Base-by-base conservation (phyloP, 2,329 filamentous ascomycete genomes). In the Aspergillus fischeri region DNA sequence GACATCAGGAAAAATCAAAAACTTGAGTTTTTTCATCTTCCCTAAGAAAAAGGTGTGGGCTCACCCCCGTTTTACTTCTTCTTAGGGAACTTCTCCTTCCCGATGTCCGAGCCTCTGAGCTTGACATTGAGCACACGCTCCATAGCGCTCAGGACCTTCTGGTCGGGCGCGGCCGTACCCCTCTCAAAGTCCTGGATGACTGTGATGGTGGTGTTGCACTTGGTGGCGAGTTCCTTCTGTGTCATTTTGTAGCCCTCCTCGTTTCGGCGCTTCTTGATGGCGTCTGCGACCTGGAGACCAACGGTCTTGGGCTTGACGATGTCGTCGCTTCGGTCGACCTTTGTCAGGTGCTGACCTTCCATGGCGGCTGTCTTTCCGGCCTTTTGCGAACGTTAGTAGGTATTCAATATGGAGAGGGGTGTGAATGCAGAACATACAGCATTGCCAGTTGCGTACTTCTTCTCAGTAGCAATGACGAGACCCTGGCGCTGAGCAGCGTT, bases 281-380 rank as follows among this genome's bases (percentile, higher is more conserved):
- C 90, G 65, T 90, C 86, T 69, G 90, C 91, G 63, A 97, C 91
- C 56, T 84, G 82, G 70, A 83, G 82, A 73, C 92, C 91, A 58
- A 97, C 82, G 49, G 91, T 95, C 81, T 96, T 96, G 72, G 92
- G 92, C 81, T 96, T 96, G 78, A 97, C 88, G 79, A 97, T 96
- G 75, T 97, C 94, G 81, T 97, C 92, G 74, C 87, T 88, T 67
- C 93, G 92, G 83, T 97, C 94, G 76, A 99, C 92, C 82, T 97
- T 97, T 66, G 94, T 97, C 64, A 97, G 83, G 73, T 91, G 92
- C 80, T 99, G 94, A 67, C 94, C 94, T 79, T 97, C 93, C 65
- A 81, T 69, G 54, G 73, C 82, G 60, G 78, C 79, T 59, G 78
- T 55, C 56, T 73, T 73, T 25, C 63, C 66, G 47, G 80, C 73